phyloP scores from a whole-genome alignment of 306 rosid genomes.

The Rubus idaeus region DNA sequence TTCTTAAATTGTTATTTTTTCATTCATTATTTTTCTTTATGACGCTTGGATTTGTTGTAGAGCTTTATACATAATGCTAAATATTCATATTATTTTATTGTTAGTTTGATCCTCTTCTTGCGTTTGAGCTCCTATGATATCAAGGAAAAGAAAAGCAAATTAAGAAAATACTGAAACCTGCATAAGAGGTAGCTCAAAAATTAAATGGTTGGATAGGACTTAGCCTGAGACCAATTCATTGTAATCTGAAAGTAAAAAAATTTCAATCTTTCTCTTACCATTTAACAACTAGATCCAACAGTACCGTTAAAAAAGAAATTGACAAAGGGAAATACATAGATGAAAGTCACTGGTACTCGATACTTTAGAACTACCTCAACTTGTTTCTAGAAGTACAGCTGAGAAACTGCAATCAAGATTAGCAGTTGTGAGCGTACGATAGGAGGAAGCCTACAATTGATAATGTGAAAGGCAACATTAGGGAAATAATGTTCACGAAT shows the following conservation, averaged over 20 bases:
- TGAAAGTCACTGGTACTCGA: not conserved
- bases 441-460: too few relatives aligned
- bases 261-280: too few relatives aligned
- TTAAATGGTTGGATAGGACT: too few relatives aligned
- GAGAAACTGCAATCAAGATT: too few relatives aligned
- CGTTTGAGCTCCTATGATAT: slow-evolving; percentile 1
- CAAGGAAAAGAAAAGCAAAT: not conserved
- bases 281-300: too few relatives aligned
- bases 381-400: too few relatives aligned
- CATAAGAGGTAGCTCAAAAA: not conserved
- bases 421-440: too few relatives aligned
- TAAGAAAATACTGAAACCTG: not conserved
- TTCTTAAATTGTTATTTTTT: not conserved
- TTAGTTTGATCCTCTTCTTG: slow-evolving; percentile 10
- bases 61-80: not conserved
- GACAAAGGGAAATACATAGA: not conserved
- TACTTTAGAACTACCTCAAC: too few relatives aligned
- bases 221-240: too few relatives aligned
- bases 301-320: not conserved
- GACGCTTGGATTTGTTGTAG: not conserved
- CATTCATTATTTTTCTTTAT: not conserved
- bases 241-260: too few relatives aligned
- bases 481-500: too few relatives aligned
- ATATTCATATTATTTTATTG: not conserved
- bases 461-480: too few relatives aligned